Evolutionary conservation across 2,329 filamentous ascomycete species (phyloP), one percentile per base, ranked within the genome.

Genomic region (Fusarium floridanum): DNA sequence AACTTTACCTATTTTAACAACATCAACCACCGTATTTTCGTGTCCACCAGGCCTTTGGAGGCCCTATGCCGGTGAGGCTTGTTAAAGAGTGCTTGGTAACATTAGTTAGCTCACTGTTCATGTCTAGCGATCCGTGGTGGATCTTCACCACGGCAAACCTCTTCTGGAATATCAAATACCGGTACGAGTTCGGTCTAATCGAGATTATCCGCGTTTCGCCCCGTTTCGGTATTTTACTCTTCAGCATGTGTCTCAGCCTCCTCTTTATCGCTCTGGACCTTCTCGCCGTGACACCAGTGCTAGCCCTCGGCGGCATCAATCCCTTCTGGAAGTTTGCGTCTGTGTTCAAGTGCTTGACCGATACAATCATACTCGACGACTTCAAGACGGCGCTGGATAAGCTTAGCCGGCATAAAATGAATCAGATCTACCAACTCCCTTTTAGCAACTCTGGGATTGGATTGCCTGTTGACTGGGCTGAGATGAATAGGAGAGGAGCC

Each of bases 311-410:
- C 0, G 61, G 43, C 0, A 74, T 76, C 6, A 76, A 76, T 5
- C 74, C 74, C 0, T 76, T 76, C 1, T 76, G 74, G 74, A 76
- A 76, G 11, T 75, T 76, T 34, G 61, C 74, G 0, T 75, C 72
- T 3, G 64, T 76, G 6, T 76, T 76, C 85, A 92, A 92, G 81
- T 92, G 91, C 70, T 85, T 92, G 56, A 91, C 90, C 22, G 91
- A 93, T 77, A 90, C 88, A 0, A 89, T 93, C 61, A 87, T 93
- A 61, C 86, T 93, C 12, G 91, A 93, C 76, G 91, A 93, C 76
- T 93, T 93, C 86, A 92, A 92, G 77, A 91, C 90, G 4, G 86
- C 85, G 0, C 79, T 88, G 6, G 86, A 88, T 22, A 75, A 75
- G 14, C 43, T 75, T 1, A 75, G 73, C 17, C 66, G 72, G 9